phyloP scores from a whole-genome alignment of 768 basidiomycete species.

The Lyophyllum semitale region DNA sequence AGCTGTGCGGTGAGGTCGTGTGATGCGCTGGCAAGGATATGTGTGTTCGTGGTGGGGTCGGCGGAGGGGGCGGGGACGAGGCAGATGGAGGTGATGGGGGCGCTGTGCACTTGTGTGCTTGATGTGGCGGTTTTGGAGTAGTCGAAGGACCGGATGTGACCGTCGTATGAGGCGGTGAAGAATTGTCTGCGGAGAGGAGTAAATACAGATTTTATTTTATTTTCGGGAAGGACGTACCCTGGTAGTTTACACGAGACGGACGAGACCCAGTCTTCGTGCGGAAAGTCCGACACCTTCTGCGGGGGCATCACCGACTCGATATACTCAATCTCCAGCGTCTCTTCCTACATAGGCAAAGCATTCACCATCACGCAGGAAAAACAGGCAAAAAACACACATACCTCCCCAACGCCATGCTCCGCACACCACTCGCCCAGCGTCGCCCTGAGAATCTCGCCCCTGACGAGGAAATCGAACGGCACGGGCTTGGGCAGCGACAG shows the following conservation, averaged over 20 bases:
- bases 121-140: conserved; percentile 60
- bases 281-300: conserved; percentile 73
- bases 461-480: conserved; percentile 91
- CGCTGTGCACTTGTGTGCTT: conserved; percentile 53
- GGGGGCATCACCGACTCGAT: conserved; percentile 89
- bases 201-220: conserved; percentile 2
- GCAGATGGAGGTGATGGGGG: conserved; percentile 69
- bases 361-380: background rate
- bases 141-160: conserved; percentile 71
- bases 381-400: conserved; percentile 27
- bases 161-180: conserved; percentile 82
- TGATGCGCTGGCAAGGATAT: conserved; percentile 66
- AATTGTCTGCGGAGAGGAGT: conserved; percentile 52
- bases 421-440: conserved; percentile 75
- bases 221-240: conserved; percentile 39
- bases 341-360: conserved; percentile 55
- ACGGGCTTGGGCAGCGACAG: conserved; percentile 70
- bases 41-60: conserved; percentile 25
- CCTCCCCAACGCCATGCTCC: conserved; percentile 72
- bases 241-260: conserved; percentile 63
- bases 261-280: conserved; percentile 95
- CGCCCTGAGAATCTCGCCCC: conserved; percentile 76
- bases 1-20: conserved; percentile 79
- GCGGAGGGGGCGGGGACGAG: conserved; percentile 41
- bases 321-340: conserved; percentile 91